Percentiles rank a stretch among this genome's conserved stretches.
These are phyloP conservation scores for Isatis lusitanica DNA, from an alignment of 441 rosid species.

Conservation along the genomic window DNA sequence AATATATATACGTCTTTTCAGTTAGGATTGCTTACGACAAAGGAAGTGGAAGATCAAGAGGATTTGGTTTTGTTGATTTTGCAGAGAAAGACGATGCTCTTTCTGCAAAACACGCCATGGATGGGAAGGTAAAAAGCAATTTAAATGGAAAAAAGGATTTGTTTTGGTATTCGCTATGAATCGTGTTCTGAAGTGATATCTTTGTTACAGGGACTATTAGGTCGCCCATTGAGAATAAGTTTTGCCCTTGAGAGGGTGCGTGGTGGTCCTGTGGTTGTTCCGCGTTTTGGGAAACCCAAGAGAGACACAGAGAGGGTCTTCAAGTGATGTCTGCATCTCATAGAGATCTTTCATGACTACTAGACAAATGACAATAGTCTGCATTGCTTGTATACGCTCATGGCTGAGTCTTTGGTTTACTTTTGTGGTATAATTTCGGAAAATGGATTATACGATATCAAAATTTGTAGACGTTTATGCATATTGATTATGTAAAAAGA, in stretches of 20 bases:
- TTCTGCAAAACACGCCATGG: conserved; percentile 83
- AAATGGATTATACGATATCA: not conserved
- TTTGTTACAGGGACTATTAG: conserved; percentile 63
- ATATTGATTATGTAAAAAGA: not conserved
- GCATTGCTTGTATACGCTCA: not conserved
- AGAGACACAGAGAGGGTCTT: conserved; percentile 18
- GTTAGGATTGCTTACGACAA: conserved; percentile 77
- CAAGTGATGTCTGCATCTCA: conserved; percentile 7
- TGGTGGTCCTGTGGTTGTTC: conserved; percentile 77
- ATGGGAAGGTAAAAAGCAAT: conserved; percentile 63
- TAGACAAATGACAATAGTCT: not conserved
- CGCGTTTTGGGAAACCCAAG: conserved; percentile 27
- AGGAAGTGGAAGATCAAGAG: conserved; percentile 79
- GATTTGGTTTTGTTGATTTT: conserved; percentile 81
- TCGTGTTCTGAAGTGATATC: not conserved
- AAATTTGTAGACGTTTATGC: not conserved
- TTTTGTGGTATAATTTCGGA: not conserved
- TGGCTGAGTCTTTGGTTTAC: not conserved
- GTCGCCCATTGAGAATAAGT: conserved; percentile 70
- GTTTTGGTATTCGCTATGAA: not conserved
- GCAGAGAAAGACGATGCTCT: conserved; percentile 53
- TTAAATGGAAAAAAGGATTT: not conserved
- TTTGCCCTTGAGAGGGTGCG: conserved; percentile 76
- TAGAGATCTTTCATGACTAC: conserved; percentile 9
- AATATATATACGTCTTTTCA: conserved; percentile 32